Conservation (phyloP, 2,329 filamentous ascomycete species). For the Onygenales sp. region DNA sequence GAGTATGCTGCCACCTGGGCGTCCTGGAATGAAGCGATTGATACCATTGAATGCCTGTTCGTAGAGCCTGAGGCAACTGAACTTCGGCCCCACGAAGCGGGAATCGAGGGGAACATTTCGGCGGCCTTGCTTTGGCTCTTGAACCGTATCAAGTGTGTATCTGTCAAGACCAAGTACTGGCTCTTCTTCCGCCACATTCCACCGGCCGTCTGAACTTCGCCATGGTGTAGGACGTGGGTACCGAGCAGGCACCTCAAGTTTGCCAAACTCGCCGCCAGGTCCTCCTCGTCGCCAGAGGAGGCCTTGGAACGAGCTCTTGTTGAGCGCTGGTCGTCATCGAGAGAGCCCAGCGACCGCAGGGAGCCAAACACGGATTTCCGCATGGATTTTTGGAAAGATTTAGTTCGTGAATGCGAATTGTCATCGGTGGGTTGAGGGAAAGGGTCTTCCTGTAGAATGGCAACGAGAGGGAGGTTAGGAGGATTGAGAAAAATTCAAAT, state of each 20-base stretch:
- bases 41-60: conserved; percentile 49
- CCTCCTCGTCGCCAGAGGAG: conserved; percentile 40
- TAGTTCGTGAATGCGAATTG: conserved; percentile 20
- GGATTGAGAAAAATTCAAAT: background rate
- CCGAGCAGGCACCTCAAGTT: conserved; percentile 28
- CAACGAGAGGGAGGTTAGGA: background rate
- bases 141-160: conserved; percentile 58
- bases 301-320: conserved; percentile 41
- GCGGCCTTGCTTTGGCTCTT: conserved; percentile 58
- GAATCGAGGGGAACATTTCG: conserved; percentile 51
- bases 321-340: conserved; percentile 40
- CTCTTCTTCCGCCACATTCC: conserved; percentile 65
- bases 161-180: conserved; percentile 63
- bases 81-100: conserved; percentile 28
- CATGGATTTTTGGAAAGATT: conserved; percentile 34
- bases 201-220: conserved; percentile 60
- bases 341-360: conserved; percentile 42
- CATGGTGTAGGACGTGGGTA: conserved; percentile 51
- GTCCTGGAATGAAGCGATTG: conserved; percentile 53
- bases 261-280: conserved; percentile 17
- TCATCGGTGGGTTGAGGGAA: background rate
- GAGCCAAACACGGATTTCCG: conserved; percentile 52
- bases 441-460: background rate
- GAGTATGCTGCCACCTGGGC: conserved; percentile 48
- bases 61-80: conserved; percentile 29